phyloP scores from a whole-genome alignment of 352 stramenopile species.

The Pythium vanterpoolii region DNA sequence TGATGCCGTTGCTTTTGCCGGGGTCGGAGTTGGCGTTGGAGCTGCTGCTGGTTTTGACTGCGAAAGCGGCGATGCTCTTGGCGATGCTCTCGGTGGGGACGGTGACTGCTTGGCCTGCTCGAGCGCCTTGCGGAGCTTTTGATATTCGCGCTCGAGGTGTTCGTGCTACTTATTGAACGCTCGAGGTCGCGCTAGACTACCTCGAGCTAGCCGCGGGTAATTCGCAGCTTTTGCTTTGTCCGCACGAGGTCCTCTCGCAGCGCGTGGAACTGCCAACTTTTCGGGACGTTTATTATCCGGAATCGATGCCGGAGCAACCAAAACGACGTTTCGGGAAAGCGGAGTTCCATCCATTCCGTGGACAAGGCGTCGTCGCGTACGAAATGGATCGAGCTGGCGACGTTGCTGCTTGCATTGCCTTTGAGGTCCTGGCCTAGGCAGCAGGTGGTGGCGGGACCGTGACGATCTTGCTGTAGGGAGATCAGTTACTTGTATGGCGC shows the following conservation, averaged over 20 bases:
- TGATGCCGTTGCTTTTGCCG: neutral
- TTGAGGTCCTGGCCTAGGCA: neutral
- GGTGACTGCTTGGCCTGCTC: constrained; percentile 1
- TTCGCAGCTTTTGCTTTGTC: neutral
- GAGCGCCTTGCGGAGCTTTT: constrained; percentile 1
- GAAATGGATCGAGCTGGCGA: constrained; percentile 7
- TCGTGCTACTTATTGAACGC: constrained; percentile 5
- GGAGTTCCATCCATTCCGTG: neutral
- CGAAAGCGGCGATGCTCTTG: neutral
- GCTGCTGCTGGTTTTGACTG: neutral
- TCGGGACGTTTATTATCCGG: neutral
- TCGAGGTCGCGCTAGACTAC: neutral
- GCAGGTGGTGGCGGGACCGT: neutral
- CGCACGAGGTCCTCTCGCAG: neutral
- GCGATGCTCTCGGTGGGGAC: neutral
- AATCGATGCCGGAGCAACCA: neutral
- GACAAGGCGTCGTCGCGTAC: neutral
- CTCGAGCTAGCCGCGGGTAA: neutral
- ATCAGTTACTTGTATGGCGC: neutral
- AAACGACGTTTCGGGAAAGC: neutral
- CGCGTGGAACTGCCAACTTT: neutral
- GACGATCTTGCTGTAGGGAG: neutral
- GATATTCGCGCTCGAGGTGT: constrained; percentile 3
- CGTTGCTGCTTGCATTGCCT: neutral
- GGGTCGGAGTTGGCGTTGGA: too few relatives aligned